Base-by-base conservation (phyloP, 1,139 yeast genomes). In the Scheffersomyces titani region DNA sequence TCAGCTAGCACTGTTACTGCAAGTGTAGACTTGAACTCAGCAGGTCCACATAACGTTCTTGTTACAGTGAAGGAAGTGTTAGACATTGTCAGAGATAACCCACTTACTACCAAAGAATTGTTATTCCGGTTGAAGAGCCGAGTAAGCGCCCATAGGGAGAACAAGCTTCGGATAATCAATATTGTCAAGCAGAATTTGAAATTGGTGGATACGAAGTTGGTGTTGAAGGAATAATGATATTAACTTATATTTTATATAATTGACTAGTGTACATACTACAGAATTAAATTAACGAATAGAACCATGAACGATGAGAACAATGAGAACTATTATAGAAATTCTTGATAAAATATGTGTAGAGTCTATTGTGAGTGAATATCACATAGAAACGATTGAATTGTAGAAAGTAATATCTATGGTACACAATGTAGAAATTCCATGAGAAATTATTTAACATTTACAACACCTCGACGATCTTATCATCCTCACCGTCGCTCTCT, bases 61-160 rank as follows among this genome's bases (percentile, higher is more conserved):
- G 83, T 92, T 9, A 89, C 93, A 0, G 89, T 86, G 51, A 84
- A 83, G 52, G 97, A 92, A 65, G 90, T 92, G 50, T 82, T 88
- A 62, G 79, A 78, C 51, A 82, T 89, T 51, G 86, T 92, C n/a
- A 76, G 77, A 30, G 75, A 81, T 51, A 86, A 86, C 55, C 88
- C 89, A 40, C 77, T 89, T 51, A 85, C 88, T 45, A 85, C 90
- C 53, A 88, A 86, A 66, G 90, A 83, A 61, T 80, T 90, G 68
- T 83, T 90, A 58, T 77, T 79, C 55, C 81, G 81, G 56, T 80
- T 89, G 66, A 86, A 83, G 74, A 77, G 82, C 57, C 86, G 92
- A 69, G 83, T 92, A 59, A 81, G 83, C 68, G 80, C 85, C 62
- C 89, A 89, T 69, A 83, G 89, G 45, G 90, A 87, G 55, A 92